These are phyloP conservation scores for Vitellaria paradoxa DNA, from an alignment of 179 eudicot species.

Conservation along the genomic window DNA sequence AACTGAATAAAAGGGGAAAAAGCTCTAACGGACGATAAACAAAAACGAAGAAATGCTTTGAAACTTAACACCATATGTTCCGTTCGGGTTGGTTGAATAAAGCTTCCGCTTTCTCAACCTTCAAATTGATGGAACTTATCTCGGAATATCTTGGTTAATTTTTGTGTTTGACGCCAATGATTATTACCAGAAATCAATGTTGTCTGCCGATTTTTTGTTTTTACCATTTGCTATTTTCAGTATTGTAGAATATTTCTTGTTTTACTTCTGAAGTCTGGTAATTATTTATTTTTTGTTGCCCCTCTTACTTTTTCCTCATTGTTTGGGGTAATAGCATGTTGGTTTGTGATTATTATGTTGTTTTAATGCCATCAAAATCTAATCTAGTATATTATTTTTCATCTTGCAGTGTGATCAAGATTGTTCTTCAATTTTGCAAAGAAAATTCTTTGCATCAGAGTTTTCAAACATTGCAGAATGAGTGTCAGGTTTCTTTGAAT, in stretches of 20 bases:
- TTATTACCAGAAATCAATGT: too few species aligned
- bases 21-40: not conserved
- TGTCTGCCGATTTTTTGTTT: too few species aligned
- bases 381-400: not conserved
- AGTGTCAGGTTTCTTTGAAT: conserved; percentile 94
- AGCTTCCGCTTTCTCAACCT: too few species aligned
- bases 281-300: not conserved
- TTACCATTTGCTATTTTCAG: too few species aligned
- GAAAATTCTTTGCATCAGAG: conserved; percentile 90
- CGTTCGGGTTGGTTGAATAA: too few species aligned
- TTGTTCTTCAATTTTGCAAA: conserved; percentile 96
- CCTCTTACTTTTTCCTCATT: not conserved
- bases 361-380: not conserved
- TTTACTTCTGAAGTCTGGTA: not conserved
- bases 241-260: not conserved
- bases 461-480: conserved; percentile 85
- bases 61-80: not conserved
- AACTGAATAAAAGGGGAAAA: not conserved
- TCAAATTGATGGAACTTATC: not conserved
- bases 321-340: not conserved
- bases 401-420: conserved; percentile 90
- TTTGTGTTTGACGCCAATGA: not conserved
- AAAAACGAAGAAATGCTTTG: too few species aligned
- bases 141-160: not conserved
- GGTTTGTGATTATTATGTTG: not conserved